Percentiles rank a stretch among this genome's conserved stretches.
Evolutionary conservation across 2,329 filamentous ascomycete species (phyloP).

Genomic region (Annulohypoxylon truncatum): DNA sequence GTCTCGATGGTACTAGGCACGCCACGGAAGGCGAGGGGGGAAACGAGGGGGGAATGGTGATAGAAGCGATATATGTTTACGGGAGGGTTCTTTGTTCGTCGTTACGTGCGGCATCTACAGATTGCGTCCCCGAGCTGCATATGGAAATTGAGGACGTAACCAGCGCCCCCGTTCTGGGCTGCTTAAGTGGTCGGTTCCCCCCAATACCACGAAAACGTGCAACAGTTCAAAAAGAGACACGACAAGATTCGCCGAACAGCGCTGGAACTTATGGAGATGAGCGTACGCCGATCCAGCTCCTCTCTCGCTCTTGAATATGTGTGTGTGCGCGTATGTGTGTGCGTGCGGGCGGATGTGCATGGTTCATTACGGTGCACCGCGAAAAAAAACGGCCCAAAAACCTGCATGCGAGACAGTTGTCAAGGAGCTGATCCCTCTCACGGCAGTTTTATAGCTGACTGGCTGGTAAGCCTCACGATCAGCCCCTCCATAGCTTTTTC

Average conservation of each 20-base stretch:
- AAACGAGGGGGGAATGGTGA: neutral
- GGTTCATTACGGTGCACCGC: conserved; percentile 34
- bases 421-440: conserved; percentile 41
- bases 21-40: conserved; percentile 14
- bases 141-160: conserved; percentile 38
- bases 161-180: conserved; percentile 30
- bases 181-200: conserved; percentile 34
- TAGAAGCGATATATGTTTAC: conserved; percentile 17
- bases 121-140: conserved; percentile 43
- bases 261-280: conserved; percentile 29
- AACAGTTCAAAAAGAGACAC: conserved; percentile 23
- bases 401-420: conserved; percentile 40
- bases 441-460: conserved; percentile 43
- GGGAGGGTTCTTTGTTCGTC: conserved; percentile 27
- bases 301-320: conserved; percentile 12
- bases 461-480: conserved; percentile 46
- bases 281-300: conserved; percentile 33
- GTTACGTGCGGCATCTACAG: conserved; percentile 42
- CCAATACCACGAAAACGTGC: conserved; percentile 41
- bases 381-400: conserved; percentile 37
- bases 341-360: conserved; percentile 23
- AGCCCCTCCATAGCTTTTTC: conserved; percentile 39
- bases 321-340: conserved; percentile 7
- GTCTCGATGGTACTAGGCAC: conserved; percentile 20
- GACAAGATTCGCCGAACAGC: conserved; percentile 26